Percentiles rank a stretch among this genome's conserved stretches.
Conservation (phyloP, 345 rosid genomes). For the Acer saccharum region DNA sequence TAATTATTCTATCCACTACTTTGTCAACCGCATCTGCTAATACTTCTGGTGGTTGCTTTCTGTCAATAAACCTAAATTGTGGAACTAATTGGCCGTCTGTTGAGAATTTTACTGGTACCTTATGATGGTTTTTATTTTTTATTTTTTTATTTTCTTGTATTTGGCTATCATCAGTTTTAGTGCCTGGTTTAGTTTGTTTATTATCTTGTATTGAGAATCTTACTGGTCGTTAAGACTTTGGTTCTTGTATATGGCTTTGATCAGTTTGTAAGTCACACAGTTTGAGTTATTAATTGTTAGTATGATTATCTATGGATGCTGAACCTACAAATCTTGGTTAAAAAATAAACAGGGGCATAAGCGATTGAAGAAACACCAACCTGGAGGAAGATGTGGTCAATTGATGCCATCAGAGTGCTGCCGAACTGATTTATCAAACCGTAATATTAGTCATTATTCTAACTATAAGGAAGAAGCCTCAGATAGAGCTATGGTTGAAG, state of each 20-base stretch:
- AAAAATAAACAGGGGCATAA: conserved; percentile 50
- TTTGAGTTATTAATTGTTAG: neutral
- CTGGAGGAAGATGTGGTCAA: conserved; percentile 43
- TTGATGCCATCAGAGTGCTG: conserved; percentile 23
- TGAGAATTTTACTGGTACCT: too few relatives aligned
- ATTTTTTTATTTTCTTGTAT: neutral
- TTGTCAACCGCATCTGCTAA: neutral
- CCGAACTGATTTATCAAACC: conserved; percentile 35
- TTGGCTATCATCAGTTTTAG: neutral
- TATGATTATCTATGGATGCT: neutral
- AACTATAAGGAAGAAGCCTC: conserved; percentile 35
- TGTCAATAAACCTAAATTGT: too few relatives aligned
- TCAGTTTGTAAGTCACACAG: neutral
- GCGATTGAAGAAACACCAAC: conserved; percentile 60
- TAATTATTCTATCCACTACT: neutral
- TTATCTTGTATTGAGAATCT: neutral
- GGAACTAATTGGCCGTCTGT: too few relatives aligned
- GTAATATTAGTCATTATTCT: conserved; percentile 8
- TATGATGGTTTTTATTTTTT: too few relatives aligned
- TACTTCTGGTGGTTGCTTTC: too few relatives aligned
- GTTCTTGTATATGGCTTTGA: neutral
- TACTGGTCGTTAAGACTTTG: neutral
- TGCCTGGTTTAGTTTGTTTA: neutral
- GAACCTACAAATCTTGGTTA: neutral
- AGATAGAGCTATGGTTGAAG: conserved; percentile 29